phyloP scores from a whole-genome alignment of 306 rosid genomes.

The Acmispon strigosus region DNA sequence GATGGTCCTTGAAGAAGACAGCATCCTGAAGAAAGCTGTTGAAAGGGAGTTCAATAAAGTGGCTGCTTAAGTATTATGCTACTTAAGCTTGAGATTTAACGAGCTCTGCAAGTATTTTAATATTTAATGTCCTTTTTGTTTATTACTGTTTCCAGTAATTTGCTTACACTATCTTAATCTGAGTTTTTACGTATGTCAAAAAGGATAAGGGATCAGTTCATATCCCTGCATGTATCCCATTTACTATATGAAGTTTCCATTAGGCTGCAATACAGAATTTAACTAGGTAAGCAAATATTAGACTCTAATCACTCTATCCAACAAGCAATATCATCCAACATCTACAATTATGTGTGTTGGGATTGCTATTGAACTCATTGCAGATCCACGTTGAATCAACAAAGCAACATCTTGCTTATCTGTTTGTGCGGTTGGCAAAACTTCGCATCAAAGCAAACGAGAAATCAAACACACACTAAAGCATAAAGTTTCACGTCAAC shows the following conservation, averaged over 20 bases:
- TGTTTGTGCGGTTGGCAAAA: too few species aligned
- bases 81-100: neutral
- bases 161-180: neutral
- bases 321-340: neutral
- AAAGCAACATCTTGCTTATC: too few species aligned
- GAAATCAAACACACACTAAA: neutral
- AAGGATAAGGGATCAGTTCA: neutral
- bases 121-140: neutral
- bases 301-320: neutral
- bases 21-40: conserved; percentile 63
- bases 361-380: too few species aligned
- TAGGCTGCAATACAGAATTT: neutral
- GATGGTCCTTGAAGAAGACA: conserved; percentile 58
- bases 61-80: conserved; percentile 4
- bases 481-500: neutral
- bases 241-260: neutral
- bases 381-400: too few species aligned
- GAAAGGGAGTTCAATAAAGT: conserved; percentile 39
- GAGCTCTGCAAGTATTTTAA: neutral
- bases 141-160: neutral
- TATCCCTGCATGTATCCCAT: neutral
- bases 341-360: neutral
- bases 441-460: too few species aligned
- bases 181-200: neutral
- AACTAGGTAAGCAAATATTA: neutral